A percentile compares a stretch with the other conserved stretches of the same genome.
These are phyloP conservation scores for Elongisporangium senticosum DNA, from an alignment of 352 stramenopile genomes.

Conservation along the genomic window DNA sequence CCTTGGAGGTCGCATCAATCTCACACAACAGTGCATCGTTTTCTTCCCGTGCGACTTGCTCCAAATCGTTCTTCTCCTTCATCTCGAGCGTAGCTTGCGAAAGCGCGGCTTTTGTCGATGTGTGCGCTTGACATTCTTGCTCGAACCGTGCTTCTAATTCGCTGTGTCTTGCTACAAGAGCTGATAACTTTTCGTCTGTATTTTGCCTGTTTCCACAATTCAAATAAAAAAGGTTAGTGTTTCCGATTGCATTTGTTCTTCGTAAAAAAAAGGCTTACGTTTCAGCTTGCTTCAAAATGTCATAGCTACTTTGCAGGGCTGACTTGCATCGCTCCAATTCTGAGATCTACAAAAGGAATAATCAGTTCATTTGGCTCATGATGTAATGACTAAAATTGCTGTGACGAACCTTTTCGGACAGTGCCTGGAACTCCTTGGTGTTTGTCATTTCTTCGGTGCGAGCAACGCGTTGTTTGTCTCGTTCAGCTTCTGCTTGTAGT, in stretches of 20 bases:
- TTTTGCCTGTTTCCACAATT: slow-evolving; percentile 17
- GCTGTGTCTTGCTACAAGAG: slow-evolving; percentile 22
- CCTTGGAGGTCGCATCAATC: slow-evolving; percentile 60
- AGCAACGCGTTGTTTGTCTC: slow-evolving; percentile 27
- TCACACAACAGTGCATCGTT: slow-evolving; percentile 71
- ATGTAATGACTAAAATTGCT: neutral
- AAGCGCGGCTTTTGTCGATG: slow-evolving; percentile 21
- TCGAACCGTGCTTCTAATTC: slow-evolving; percentile 28
- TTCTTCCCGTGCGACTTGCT: slow-evolving; percentile 57
- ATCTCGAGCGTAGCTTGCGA: slow-evolving; percentile 33
- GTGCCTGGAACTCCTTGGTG: slow-evolving; percentile 23
- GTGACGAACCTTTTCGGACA: slow-evolving; percentile 32
- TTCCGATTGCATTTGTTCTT: neutral
- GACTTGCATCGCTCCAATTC: slow-evolving; percentile 34
- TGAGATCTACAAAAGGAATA: slow-evolving; percentile 12
- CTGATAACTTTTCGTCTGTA: slow-evolving; percentile 23
- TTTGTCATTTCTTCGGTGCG: slow-evolving; percentile 20
- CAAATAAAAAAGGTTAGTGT: neutral
- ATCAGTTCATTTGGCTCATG: neutral
- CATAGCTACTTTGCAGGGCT: slow-evolving; percentile 25
- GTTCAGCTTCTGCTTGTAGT: slow-evolving; percentile 41
- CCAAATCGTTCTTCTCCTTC: slow-evolving; percentile 39
- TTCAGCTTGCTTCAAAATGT: slow-evolving; percentile 26
- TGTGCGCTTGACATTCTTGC: slow-evolving; percentile 21
- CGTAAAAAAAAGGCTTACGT: slow-evolving; percentile 17